Percentiles rank a stretch among this genome's conserved stretches.
Conservation (phyloP, 176 grass and related monocot genomes). For the Avena eriantha region DNA sequence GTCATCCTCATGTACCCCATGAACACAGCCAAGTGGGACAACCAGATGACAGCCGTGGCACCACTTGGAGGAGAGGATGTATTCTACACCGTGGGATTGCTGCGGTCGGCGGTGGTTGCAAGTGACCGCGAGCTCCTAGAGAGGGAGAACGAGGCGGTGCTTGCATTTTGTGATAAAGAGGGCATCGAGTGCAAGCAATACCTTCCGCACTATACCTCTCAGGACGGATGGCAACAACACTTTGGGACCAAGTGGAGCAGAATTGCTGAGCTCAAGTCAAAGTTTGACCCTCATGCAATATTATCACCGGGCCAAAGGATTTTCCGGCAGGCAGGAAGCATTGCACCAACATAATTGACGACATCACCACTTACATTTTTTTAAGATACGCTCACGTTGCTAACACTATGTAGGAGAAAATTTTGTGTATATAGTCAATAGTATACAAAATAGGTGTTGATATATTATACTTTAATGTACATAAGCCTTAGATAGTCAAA, state of each 20-base stretch:
- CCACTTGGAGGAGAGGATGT: constrained; percentile 38
- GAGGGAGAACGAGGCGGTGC: constrained; percentile 41
- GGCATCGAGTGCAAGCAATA: constrained; percentile 54
- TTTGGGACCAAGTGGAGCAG: constrained; percentile 53
- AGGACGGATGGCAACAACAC: constrained; percentile 45
- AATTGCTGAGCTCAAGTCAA: constrained; percentile 47
- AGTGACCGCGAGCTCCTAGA: constrained; percentile 31
- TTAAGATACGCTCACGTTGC: neutral
- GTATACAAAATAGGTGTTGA: too few relatives aligned
- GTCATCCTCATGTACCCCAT: too few relatives aligned
- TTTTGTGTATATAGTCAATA: neutral
- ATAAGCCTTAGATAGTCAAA: too few relatives aligned
- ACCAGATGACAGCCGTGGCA: neutral
- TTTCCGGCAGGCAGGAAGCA: neutral
- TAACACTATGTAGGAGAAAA: neutral
- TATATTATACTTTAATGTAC: too few relatives aligned
- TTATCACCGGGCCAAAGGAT: constrained; percentile 54
- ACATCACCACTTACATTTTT: neutral
- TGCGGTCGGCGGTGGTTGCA: neutral
- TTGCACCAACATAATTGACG: too few relatives aligned
- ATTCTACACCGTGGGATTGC: constrained; percentile 43
- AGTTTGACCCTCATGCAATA: constrained; percentile 55
- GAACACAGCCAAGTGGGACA: too few relatives aligned
- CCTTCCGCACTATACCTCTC: constrained; percentile 43
- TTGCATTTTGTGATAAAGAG: constrained; percentile 37